Conservation (phyloP, 179 eudicot species). For the Corrigiola litoralis region DNA sequence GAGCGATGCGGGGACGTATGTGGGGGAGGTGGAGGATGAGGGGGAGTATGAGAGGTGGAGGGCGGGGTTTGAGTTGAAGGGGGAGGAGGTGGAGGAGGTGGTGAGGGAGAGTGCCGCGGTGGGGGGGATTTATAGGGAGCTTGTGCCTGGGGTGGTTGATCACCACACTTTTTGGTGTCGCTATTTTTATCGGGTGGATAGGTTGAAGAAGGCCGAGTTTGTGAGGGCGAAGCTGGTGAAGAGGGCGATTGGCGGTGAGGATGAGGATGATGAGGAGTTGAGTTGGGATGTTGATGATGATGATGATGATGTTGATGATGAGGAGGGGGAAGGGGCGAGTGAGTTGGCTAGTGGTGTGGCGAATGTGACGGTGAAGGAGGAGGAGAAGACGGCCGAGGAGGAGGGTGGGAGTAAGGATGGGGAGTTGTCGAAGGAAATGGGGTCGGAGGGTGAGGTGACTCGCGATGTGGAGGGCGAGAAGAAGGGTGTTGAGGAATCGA, state of each 20-base stretch:
- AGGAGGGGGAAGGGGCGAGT: background rate
- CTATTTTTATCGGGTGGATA: conserved; percentile 61
- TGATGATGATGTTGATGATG: background rate
- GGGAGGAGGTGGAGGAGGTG: conserved; percentile 43
- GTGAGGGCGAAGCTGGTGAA: conserved; percentile 66
- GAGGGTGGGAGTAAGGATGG: too few relatives aligned
- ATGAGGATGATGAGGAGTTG: conserved; percentile 55
- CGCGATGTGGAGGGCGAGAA: too few relatives aligned
- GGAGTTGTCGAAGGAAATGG: conserved; percentile 10
- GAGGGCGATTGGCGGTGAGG: conserved; percentile 74
- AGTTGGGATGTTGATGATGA: conserved; percentile 57
- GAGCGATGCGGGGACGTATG: conserved; percentile 42
- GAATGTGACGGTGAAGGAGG: background rate
- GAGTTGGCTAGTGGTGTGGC: conserved; percentile 9
- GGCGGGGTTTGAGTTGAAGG: conserved; percentile 51
- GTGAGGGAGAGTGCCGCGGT: conserved; percentile 42
- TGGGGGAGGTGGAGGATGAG: conserved; percentile 54
- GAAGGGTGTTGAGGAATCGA: background rate
- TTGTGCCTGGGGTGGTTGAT: conserved; percentile 56
- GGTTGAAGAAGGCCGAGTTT: conserved; percentile 59
- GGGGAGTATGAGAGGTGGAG: conserved; percentile 62
- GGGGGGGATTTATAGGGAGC: conserved; percentile 37
- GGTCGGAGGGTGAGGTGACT: conserved; percentile 18
- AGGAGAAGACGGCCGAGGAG: conserved; percentile 4
- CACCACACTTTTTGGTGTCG: conserved; percentile 63